Evolutionary conservation across 345 rosid genomes (phyloP).

Genomic region (Viola odorata): DNA sequence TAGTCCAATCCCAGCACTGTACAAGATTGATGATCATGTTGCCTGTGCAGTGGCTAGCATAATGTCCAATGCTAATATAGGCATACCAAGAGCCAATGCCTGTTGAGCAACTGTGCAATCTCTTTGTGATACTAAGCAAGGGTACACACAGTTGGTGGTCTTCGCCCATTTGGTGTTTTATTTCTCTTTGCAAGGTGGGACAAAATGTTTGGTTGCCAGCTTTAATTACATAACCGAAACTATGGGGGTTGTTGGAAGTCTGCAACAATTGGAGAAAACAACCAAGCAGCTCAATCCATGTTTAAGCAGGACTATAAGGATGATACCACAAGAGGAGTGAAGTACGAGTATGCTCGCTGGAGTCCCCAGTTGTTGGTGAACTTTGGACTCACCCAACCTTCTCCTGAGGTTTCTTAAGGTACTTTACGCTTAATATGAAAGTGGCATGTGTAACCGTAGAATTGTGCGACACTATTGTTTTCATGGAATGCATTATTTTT

Average conservation of each 20-base stretch:
- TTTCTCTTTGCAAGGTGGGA: conserved; percentile 97
- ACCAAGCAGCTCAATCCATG: conserved; percentile 97
- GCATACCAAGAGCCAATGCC: conserved; percentile 97
- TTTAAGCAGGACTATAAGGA: conserved; percentile 96
- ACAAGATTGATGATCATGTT: too few species aligned
- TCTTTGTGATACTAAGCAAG: conserved; percentile 93
- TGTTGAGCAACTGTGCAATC: conserved; percentile 95
- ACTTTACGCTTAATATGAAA: neutral
- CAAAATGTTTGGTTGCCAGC: conserved; percentile 83
- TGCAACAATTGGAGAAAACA: conserved; percentile 90
- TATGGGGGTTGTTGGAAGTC: conserved; percentile 98
- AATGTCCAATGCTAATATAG: too few species aligned
- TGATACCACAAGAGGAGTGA: conserved; percentile 77
- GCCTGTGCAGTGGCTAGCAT: too few species aligned
- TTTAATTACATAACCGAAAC: conserved; percentile 93
- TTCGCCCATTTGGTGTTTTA: conserved; percentile 91
- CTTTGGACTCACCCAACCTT: conserved; percentile 74
- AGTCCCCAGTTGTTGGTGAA: conserved; percentile 67
- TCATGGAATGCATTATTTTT: too few species aligned
- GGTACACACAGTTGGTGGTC: conserved; percentile 98
- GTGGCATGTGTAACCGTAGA: too few species aligned
- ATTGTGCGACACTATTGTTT: too few species aligned
- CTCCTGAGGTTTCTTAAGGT: conserved; percentile 52
- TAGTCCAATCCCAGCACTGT: conserved; percentile 91
- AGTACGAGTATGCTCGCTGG: conserved; percentile 79